Evolutionary conservation across 805 yeast genomes (phyloP).

Genomic region (Saccharomyces eubayanus): DNA sequence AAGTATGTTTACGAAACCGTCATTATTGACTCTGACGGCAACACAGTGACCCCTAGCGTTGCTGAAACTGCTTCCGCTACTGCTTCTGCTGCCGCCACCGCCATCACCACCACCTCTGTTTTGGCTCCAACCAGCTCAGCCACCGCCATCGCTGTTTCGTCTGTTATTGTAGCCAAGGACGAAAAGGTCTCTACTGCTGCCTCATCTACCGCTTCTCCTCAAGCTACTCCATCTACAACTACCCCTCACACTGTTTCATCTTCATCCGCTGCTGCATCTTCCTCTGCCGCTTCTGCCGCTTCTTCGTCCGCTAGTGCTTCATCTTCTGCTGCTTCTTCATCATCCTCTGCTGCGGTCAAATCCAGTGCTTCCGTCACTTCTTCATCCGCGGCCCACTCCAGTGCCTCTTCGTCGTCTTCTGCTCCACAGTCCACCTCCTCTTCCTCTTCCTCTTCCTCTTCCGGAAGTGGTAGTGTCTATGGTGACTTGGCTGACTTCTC

Average conservation of each 20-base stretch:
- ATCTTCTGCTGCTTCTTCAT: conserved; percentile 8
- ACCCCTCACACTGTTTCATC: conserved; percentile 18
- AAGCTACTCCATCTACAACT: conserved; percentile 8
- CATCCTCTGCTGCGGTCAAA: conserved; percentile 14
- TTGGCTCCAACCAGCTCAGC: conserved; percentile 17
- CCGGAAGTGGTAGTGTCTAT: conserved; percentile 31
- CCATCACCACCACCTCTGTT: conserved; percentile 10
- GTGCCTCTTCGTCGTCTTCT: conserved; percentile 21
- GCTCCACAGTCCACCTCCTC: conserved; percentile 24
- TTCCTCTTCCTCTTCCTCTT: conserved; percentile 27
- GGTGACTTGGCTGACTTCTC: conserved; percentile 58
- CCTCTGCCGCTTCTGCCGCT: conserved; percentile 30
- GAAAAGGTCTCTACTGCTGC: not conserved
- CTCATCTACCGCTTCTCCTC: conserved; percentile 14
- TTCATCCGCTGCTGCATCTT: conserved; percentile 22
- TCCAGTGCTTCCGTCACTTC: conserved; percentile 19
- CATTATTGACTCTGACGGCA: conserved; percentile 40
- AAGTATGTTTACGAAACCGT: conserved; percentile 44
- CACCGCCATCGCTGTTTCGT: conserved; percentile 14
- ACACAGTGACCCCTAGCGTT: conserved; percentile 35
- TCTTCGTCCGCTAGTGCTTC: conserved; percentile 25
- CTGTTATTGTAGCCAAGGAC: not conserved
- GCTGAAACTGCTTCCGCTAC: conserved; percentile 19
- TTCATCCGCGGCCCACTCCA: conserved; percentile 16
- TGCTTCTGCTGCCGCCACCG: conserved; percentile 10